Evolutionary conservation across 140 eudicot genomes (phyloP).

Genomic region (Cichorium intybus): DNA sequence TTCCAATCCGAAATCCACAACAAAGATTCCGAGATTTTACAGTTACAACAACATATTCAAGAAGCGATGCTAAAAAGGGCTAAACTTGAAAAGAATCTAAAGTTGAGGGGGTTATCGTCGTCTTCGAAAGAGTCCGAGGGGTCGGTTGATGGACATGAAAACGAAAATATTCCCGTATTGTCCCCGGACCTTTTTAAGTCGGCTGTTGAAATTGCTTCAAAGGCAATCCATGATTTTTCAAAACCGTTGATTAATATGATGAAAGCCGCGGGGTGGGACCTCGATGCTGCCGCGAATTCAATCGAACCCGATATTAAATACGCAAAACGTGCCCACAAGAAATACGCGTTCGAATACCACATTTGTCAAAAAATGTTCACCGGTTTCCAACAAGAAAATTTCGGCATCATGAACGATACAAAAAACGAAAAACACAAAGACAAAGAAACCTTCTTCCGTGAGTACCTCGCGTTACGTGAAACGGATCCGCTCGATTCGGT

Average conservation of each 20-base stretch:
- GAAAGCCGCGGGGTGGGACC: constrained; percentile 99
- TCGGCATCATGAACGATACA: constrained; percentile 32
- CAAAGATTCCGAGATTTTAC: constrained; percentile 85
- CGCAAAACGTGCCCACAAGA: constrained; percentile 92
- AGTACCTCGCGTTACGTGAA: constrained; percentile 72
- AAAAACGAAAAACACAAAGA: constrained; percentile 28
- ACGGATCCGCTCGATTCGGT: constrained; percentile 80
- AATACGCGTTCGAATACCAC: constrained; percentile 88
- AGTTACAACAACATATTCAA: constrained; percentile 79
- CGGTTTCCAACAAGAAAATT: constrained; percentile 72
- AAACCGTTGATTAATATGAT: constrained; percentile 96
- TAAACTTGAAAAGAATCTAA: constrained; percentile 84
- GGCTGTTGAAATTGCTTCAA: constrained; percentile 74
- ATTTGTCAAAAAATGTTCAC: constrained; percentile 87
- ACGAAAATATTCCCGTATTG: constrained; percentile 47
- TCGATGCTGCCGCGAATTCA: constrained; percentile 89
- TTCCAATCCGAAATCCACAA: constrained; percentile 95
- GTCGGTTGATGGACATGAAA: constrained; percentile 47
- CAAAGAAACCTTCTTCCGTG: constrained; percentile 64
- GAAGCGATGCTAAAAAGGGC: constrained; percentile 74
- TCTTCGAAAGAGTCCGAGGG: constrained; percentile 65
- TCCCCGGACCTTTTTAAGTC: constrained; percentile 84
- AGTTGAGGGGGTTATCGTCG: constrained; percentile 72
- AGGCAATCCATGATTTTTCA: constrained; percentile 88
- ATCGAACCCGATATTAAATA: constrained; percentile 62